phyloP scores from a whole-genome alignment of 257 asterid genomes.

The Nicotiana attenuata region DNA sequence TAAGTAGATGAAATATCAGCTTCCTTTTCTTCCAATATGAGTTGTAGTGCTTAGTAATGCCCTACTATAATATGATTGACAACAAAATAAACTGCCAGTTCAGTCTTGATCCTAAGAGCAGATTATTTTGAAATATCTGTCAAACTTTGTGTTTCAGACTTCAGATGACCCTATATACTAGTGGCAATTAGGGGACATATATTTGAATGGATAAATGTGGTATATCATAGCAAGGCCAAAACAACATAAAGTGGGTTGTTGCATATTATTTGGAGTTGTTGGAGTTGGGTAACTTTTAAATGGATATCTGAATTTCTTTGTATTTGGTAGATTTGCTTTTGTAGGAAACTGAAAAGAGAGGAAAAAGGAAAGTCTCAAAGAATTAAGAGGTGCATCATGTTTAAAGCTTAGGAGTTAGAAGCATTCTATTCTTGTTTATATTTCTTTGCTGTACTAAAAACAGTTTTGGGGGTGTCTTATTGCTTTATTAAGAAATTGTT shows the following conservation, averaged over 20 bases:
- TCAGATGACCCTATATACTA: background rate
- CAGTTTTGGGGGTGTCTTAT: background rate
- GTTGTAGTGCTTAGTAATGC: background rate
- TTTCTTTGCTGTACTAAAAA: background rate
- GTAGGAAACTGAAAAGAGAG: slow-evolving; percentile 4
- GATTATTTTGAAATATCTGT: background rate
- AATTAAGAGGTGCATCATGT: slow-evolving; percentile 9
- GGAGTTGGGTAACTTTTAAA: background rate
- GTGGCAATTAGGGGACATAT: background rate
- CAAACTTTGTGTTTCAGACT: background rate
- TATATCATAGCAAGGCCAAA: background rate
- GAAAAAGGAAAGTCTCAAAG: background rate
- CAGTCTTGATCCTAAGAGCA: background rate
- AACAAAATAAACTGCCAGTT: background rate
- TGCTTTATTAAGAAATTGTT: background rate
- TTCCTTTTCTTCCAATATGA: slow-evolving; percentile 1
- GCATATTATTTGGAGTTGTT: background rate
- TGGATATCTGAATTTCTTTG: slow-evolving; percentile 1
- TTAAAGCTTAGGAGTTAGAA: background rate
- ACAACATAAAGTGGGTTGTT: background rate
- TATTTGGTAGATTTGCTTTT: background rate
- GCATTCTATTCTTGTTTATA: background rate
- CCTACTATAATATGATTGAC: background rate
- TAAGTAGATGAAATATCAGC: background rate
- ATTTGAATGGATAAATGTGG: background rate